These are phyloP conservation scores for Lactifluus volemus DNA, from an alignment of 768 basidiomycete species.

Conservation along the genomic window DNA sequence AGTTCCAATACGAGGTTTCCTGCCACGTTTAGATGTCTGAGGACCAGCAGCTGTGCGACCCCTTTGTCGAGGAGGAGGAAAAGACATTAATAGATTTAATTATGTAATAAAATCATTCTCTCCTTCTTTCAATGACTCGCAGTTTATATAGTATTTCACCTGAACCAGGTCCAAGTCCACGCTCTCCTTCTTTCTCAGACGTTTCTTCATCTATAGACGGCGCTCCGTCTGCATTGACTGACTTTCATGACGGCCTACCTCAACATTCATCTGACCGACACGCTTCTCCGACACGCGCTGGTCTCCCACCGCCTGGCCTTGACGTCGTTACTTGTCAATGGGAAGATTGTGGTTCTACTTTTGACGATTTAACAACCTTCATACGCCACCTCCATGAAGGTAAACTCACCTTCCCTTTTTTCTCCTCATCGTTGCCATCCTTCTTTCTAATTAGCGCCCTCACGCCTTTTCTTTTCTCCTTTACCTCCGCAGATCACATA, in stretches of 20 bases:
- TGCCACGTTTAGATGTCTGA: conserved; percentile 11
- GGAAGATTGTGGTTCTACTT: conserved; percentile 73
- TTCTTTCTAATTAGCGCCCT: conserved; percentile 11
- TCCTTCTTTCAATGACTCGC: conserved; percentile 21
- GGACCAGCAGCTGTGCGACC: neutral
- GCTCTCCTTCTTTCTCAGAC: conserved; percentile 32
- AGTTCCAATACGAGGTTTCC: conserved; percentile 11
- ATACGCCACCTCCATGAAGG: conserved; percentile 80
- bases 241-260: conserved; percentile 20
- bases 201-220: conserved; percentile 21
- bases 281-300: conserved; percentile 30
- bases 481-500: conserved; percentile 54
- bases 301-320: conserved; percentile 19
- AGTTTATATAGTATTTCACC: conserved; percentile 32
- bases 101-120: too few relatives aligned
- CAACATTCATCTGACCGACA: conserved; percentile 29
- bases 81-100: neutral
- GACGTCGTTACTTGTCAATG: conserved; percentile 75
- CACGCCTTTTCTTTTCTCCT: conserved; percentile 7
- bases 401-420: conserved; percentile 30
- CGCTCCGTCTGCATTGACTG: conserved; percentile 9
- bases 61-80: neutral
- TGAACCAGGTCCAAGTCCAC: conserved; percentile 35
- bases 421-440: neutral
- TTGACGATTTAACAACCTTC: conserved; percentile 60